Evolutionary conservation across 164 flowering plant genomes (phyloP).

Genomic region (Kalanchoe fedtschenkoi): DNA sequence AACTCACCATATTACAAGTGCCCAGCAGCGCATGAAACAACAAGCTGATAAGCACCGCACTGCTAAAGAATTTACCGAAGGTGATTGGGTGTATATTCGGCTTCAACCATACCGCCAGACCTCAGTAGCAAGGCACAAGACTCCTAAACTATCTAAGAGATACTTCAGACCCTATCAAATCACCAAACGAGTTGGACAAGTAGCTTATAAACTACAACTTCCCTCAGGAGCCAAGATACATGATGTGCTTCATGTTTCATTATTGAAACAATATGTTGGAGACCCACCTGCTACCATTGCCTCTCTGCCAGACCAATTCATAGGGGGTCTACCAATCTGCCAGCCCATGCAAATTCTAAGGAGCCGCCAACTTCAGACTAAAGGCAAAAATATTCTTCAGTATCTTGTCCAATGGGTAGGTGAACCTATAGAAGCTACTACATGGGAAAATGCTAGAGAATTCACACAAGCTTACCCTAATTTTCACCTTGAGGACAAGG

Average conservation of each 20-base stretch:
- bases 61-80: not conserved
- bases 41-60: not conserved
- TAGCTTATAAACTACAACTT: constrained; percentile 1
- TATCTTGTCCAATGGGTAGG: not conserved
- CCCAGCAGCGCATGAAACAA: not conserved
- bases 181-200: not conserved
- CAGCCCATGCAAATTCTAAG: too few species aligned
- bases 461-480: too few species aligned
- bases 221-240: constrained; percentile 7
- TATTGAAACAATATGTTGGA: not conserved
- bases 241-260: constrained; percentile 4
- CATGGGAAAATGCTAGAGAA: not conserved
- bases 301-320: not conserved
- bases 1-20: not conserved
- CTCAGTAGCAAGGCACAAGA: not conserved
- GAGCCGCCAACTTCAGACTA: too few species aligned
- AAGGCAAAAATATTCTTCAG: too few species aligned
- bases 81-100: not conserved
- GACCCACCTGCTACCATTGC: not conserved
- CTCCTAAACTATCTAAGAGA: not conserved
- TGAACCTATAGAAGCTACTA: not conserved
- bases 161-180: constrained; percentile 3
- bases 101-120: not conserved
- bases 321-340: not conserved
- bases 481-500: not conserved